Percentiles rank a stretch among this genome's conserved stretches.
Evolutionary conservation across 345 rosid species (phyloP).

Genomic region (Bretschneidera sinensis): DNA sequence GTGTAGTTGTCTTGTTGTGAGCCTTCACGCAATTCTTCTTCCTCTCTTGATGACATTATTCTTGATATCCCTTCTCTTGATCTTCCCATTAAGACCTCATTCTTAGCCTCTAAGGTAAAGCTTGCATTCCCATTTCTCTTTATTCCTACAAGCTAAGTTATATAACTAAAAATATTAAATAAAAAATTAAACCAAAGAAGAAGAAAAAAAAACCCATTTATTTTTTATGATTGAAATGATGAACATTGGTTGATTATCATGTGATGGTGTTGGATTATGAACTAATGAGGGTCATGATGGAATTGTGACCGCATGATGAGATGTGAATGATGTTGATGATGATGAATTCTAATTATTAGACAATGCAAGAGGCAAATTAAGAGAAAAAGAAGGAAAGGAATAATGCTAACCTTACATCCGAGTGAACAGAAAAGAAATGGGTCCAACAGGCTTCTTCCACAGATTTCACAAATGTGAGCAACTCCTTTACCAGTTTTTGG

Average conservation of each 20-base stretch:
- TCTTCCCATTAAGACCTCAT: slow-evolving; percentile 36
- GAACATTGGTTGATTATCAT: no score
- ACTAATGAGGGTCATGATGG: slow-evolving; percentile 3
- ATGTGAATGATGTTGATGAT: slow-evolving; percentile 15
- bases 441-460: slow-evolving; percentile 79
- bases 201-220: no score
- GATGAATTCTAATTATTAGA: neutral
- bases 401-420: slow-evolving; percentile 93
- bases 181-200: no score
- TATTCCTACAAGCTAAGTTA: slow-evolving; percentile 54
- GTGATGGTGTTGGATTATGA: no score
- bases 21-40: slow-evolving; percentile 61
- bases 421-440: slow-evolving; percentile 85
- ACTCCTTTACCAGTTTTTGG: slow-evolving; percentile 50
- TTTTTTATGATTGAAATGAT: no score
- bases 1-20: slow-evolving; percentile 52
- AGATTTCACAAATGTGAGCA: slow-evolving; percentile 68
- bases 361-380: slow-evolving; percentile 12
- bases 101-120: slow-evolving; percentile 38
- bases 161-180: neutral
- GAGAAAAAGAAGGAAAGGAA: neutral
- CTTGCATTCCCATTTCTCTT: slow-evolving; percentile 58
- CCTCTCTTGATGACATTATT: no score
- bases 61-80: slow-evolving; percentile 32
- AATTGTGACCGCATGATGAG: slow-evolving; percentile 24